Evolutionary conservation across 129 eudicot genomes (phyloP).

Genomic region (Cynara cardunculus): DNA sequence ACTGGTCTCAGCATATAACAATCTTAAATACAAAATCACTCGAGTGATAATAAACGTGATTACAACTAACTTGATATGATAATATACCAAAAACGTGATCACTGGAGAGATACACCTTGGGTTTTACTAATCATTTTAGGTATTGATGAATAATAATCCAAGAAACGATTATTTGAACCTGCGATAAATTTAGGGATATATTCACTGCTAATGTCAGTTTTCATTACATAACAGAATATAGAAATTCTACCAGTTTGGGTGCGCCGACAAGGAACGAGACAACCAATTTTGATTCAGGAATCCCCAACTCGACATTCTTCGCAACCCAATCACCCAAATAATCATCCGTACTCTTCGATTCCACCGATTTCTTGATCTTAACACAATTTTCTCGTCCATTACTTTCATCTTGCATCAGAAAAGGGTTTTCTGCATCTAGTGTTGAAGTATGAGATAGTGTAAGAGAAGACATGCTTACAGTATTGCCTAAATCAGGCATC

Average conservation of each 20-base stretch:
- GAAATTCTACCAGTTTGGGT: constrained; percentile 43
- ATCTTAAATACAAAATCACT: too few species aligned
- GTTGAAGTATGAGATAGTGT: constrained; percentile 7
- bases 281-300: constrained; percentile 28
- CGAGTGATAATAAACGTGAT: too few species aligned
- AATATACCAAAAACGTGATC: too few species aligned
- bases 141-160: too few species aligned
- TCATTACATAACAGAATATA: not conserved
- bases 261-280: constrained; percentile 51
- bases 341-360: constrained; percentile 38
- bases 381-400: not conserved
- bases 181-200: not conserved
- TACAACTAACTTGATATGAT: too few species aligned
- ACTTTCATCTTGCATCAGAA: not conserved
- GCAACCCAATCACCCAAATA: constrained; percentile 37
- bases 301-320: constrained; percentile 36
- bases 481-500: constrained; percentile 35
- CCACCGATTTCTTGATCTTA: constrained; percentile 16
- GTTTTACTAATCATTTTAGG: too few species aligned
- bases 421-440: not conserved
- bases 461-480: constrained; percentile 1
- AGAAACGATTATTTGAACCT: too few species aligned
- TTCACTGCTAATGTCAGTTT: not conserved
- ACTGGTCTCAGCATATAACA: too few species aligned
- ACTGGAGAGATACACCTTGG: too few species aligned